A percentile compares a stretch with the other conserved stretches of the same genome.
Evolutionary conservation across 441 rosid species (phyloP).

Genomic region (Cnidoscolus chayamansa): DNA sequence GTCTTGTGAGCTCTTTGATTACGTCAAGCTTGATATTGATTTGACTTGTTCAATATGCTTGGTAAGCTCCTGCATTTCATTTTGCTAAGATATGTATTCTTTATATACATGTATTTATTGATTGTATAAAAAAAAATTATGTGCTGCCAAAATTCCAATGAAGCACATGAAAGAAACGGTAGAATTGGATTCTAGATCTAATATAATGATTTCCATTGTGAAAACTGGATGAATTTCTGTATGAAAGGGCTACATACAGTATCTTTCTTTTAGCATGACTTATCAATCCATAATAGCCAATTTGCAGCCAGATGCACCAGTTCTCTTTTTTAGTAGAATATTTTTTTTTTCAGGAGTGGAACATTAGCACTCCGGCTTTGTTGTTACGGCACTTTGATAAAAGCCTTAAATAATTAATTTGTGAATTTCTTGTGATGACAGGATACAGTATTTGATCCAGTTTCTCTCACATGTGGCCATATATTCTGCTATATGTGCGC

Average conservation of each 20-base stretch:
- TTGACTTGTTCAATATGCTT: constrained; percentile 89
- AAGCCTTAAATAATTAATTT: background rate
- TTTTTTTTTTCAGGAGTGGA: background rate
- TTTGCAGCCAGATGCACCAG: background rate
- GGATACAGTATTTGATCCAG: constrained; percentile 89
- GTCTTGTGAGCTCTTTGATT: constrained; percentile 69
- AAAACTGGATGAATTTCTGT: background rate
- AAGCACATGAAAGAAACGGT: background rate
- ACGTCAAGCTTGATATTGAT: constrained; percentile 73
- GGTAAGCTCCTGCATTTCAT: constrained; percentile 46
- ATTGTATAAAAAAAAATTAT: background rate
- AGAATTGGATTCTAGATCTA: background rate
- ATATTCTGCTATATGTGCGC: constrained; percentile 91
- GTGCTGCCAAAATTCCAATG: background rate
- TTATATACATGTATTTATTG: background rate
- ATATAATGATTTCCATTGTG: background rate
- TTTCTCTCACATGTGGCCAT: constrained; percentile 83
- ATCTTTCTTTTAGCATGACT: background rate
- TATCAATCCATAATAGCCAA: background rate
- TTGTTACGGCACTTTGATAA: background rate
- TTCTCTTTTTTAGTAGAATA: background rate
- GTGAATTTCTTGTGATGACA: constrained; percentile 29
- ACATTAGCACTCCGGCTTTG: background rate
- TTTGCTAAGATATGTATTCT: background rate
- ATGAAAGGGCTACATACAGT: background rate